These are phyloP conservation scores for Populus pruinosa DNA, from an alignment of 345 rosid genomes.

Conservation along the genomic window DNA sequence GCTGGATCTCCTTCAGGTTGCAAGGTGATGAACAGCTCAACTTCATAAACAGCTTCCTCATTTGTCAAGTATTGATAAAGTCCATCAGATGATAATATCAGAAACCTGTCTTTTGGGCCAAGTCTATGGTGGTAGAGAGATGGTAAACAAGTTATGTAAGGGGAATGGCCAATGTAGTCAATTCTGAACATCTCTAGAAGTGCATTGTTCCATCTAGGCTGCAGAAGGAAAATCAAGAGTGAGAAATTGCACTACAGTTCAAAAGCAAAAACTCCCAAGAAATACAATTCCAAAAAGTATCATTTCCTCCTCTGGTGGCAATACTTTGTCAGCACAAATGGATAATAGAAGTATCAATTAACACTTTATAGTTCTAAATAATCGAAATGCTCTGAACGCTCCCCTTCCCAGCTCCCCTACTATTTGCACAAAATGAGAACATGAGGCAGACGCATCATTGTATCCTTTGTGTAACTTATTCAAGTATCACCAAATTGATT, in stretches of 20 bases:
- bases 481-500: background rate
- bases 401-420: background rate
- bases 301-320: background rate
- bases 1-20: constrained; percentile 97
- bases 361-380: background rate
- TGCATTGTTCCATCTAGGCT: constrained; percentile 91
- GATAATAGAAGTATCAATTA: too few relatives aligned
- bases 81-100: constrained; percentile 87
- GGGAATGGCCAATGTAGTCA: constrained; percentile 68
- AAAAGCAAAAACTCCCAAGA: background rate
- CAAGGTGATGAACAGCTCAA: constrained; percentile 64
- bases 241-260: background rate
- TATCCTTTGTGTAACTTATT: background rate
- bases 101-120: constrained; percentile 59
- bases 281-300: background rate
- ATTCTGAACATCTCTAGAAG: constrained; percentile 79
- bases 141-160: constrained; percentile 76
- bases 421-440: background rate
- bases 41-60: constrained; percentile 72
- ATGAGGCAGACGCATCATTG: background rate
- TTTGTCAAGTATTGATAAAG: constrained; percentile 81
- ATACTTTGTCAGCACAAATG: background rate
- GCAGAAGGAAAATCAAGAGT: constrained; percentile 16
- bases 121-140: constrained; percentile 74
- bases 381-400: background rate